These are phyloP conservation scores for Aureobasidium leucospermi DNA, from an alignment of 2,329 filamentous ascomycete genomes.

Conservation along the genomic window DNA sequence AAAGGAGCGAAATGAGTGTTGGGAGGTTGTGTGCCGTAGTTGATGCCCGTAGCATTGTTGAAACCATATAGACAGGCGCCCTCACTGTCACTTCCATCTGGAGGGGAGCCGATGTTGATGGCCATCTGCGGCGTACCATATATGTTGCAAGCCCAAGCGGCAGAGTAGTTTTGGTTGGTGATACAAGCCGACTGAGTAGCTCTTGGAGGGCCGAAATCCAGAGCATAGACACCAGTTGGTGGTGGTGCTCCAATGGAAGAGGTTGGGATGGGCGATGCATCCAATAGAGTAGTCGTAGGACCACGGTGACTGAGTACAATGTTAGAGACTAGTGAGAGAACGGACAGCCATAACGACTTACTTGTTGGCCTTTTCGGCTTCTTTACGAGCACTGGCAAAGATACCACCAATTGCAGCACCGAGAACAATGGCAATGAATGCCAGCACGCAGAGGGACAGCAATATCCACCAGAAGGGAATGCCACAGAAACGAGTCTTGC, in stretches of 20 bases:
- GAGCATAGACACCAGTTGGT: constrained; percentile 47
- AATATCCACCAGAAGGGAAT: constrained; percentile 30
- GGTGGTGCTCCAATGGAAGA: constrained; percentile 48
- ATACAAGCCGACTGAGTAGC: constrained; percentile 51
- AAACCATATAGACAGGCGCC: constrained; percentile 27
- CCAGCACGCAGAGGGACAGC: constrained; percentile 22
- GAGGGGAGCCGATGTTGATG: constrained; percentile 22
- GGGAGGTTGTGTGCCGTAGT: constrained; percentile 58
- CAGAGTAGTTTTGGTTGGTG: constrained; percentile 45
- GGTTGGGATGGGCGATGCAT: constrained; percentile 46
- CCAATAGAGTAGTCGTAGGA: constrained; percentile 21
- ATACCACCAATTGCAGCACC: constrained; percentile 30
- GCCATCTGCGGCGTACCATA: constrained; percentile 22
- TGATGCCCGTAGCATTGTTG: constrained; percentile 28
- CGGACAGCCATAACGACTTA: not conserved
- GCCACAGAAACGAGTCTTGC: constrained; percentile 29
- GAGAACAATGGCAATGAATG: constrained; percentile 27
- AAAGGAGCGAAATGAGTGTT: constrained; percentile 35
- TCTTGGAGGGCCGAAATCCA: constrained; percentile 47
- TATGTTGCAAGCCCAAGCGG: constrained; percentile 58
- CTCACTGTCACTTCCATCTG: constrained; percentile 17
- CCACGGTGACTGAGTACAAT: not conserved
- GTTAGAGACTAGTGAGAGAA: not conserved
- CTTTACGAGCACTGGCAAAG: constrained; percentile 20
- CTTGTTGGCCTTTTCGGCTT: constrained; percentile 6